Base-by-base conservation (phyloP, 495 filamentous ascomycete genomes). In the Neurospora sp. region DNA sequence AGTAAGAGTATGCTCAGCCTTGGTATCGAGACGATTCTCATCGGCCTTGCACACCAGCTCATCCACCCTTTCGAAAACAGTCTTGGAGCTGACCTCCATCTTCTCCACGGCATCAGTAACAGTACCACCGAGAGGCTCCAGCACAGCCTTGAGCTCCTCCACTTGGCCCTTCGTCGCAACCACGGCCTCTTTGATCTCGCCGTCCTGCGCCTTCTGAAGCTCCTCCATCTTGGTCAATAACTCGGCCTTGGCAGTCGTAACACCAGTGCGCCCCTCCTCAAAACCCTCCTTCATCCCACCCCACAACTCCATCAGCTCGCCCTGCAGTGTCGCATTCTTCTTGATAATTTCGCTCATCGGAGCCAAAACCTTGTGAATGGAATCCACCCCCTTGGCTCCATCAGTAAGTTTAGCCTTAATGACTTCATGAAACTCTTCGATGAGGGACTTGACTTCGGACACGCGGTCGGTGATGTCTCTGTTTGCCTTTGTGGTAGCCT, bases 51-150 rank as follows among this genome's bases (percentile, higher is more conserved):
- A 85, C 77, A 89, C 89, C 4, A 94, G 89, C 9, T 92, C 89
- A 68, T 93, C 92, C 70, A 98, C 89, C 53, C 90, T 87, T 68
- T 86, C 87, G 76, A 94, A 92, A 61, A 97, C 92, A 0, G 90
- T 91, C 83, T 93, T 93, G 3, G 42, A 45, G 6, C 93, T 93
- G 72, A 90, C 90, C 59, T 90, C 87, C 84, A 94, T 90, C 73
- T 93, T 93, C 79, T 97, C 93, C 45, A 93, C 88, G 0, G 90
- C 89, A 42, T 96, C 93, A n/a, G 89, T 92, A 71, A 97, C 87
- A 37, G 90, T 89, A n/a, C 88, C 86, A 17, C 93, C 92, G 76
- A 98, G 91, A 10, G 91, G 91, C 72, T 97, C 93, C 74, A 96
- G 90, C 6, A 94, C 88, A 3, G 91, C 81, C 76, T 90, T 92